These are phyloP conservation scores for Boeremia lycopersici DNA, from an alignment of 2,329 filamentous ascomycete species.

Conservation along the genomic window DNA sequence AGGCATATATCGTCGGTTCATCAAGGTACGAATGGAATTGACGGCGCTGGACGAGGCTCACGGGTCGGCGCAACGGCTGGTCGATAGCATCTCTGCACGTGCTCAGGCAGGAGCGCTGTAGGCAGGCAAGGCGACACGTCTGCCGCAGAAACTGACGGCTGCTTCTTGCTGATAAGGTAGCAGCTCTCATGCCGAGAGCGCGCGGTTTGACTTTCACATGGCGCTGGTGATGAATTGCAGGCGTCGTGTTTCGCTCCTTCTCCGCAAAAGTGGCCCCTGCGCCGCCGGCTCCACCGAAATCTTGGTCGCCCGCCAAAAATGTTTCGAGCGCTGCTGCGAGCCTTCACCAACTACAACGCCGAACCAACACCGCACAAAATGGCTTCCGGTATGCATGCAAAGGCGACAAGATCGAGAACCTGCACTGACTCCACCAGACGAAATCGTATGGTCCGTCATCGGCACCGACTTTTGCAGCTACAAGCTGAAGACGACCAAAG, in stretches of 20 bases:
- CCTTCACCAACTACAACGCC: constrained; percentile 17
- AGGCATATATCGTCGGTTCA: constrained; percentile 79
- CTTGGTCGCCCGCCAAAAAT: constrained; percentile 20
- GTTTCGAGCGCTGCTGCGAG: constrained; percentile 17
- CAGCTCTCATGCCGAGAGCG: constrained; percentile 46
- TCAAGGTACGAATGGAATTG: constrained; percentile 21
- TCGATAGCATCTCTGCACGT: neutral
- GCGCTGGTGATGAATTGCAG: constrained; percentile 11
- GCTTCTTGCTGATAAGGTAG: constrained; percentile 24
- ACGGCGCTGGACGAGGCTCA: constrained; percentile 23
- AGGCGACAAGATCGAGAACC: too few species aligned
- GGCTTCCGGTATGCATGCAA: constrained; percentile 31
- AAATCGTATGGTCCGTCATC: constrained; percentile 97
- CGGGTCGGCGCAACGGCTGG: constrained; percentile 12
- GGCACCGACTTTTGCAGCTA: constrained; percentile 95
- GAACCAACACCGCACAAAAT: constrained; percentile 17
- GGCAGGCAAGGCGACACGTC: neutral
- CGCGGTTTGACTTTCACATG: constrained; percentile 19
- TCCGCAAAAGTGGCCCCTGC: constrained; percentile 24
- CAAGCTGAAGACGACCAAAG: constrained; percentile 74
- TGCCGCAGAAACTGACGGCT: constrained; percentile 11
- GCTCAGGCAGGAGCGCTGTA: neutral
- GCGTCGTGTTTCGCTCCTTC: constrained; percentile 28
- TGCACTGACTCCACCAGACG: constrained; percentile 60
- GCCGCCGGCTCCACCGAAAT: constrained; percentile 20